Evolutionary conservation across 345 rosid species (phyloP).

Genomic region (Laguncularia racemosa): DNA sequence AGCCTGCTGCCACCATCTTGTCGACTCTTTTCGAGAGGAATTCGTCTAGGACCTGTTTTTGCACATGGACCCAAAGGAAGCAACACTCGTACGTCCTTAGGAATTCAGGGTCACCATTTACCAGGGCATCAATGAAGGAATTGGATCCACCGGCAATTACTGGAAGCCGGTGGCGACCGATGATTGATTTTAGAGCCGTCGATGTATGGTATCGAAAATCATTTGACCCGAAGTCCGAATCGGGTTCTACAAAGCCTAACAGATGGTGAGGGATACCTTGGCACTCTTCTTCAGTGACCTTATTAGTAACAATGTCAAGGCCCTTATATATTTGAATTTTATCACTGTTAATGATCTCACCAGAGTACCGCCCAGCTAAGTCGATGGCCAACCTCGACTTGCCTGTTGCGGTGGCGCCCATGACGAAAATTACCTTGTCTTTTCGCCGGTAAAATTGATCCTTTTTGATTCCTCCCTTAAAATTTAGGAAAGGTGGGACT

Average conservation of each 20-base stretch:
- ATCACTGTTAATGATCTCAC: slow-evolving; percentile 77
- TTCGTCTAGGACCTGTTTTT: slow-evolving; percentile 42
- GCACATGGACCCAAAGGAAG: slow-evolving; percentile 81
- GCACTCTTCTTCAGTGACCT: slow-evolving; percentile 69
- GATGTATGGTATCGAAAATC: slow-evolving; percentile 49
- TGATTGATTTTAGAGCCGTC: slow-evolving; percentile 31
- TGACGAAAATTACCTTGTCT: slow-evolving; percentile 69
- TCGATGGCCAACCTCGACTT: slow-evolving; percentile 84
- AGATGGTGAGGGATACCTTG: slow-evolving; percentile 75
- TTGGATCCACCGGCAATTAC: slow-evolving; percentile 90
- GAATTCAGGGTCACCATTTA: slow-evolving; percentile 44
- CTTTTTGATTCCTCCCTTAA: slow-evolving; percentile 29
- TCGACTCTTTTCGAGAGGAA: slow-evolving; percentile 72
- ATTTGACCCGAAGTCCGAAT: slow-evolving; percentile 38
- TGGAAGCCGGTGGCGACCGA: slow-evolving; percentile 38
- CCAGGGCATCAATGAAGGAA: slow-evolving; percentile 67
- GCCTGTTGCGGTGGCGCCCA: slow-evolving; percentile 92
- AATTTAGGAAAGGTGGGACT: slow-evolving; percentile 36
- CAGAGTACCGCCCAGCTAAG: slow-evolving; percentile 58
- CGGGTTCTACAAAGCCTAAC: slow-evolving; percentile 49
- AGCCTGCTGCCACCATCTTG: slow-evolving; percentile 60
- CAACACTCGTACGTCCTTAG: slow-evolving; percentile 60
- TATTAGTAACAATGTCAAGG: slow-evolving; percentile 61
- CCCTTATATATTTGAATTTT: slow-evolving; percentile 86
- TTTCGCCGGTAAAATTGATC: slow-evolving; percentile 45